Percentiles rank a stretch among this genome's conserved stretches.
phyloP scores from a whole-genome alignment of 2,329 filamentous ascomycete species.

The Alternaria solani region DNA sequence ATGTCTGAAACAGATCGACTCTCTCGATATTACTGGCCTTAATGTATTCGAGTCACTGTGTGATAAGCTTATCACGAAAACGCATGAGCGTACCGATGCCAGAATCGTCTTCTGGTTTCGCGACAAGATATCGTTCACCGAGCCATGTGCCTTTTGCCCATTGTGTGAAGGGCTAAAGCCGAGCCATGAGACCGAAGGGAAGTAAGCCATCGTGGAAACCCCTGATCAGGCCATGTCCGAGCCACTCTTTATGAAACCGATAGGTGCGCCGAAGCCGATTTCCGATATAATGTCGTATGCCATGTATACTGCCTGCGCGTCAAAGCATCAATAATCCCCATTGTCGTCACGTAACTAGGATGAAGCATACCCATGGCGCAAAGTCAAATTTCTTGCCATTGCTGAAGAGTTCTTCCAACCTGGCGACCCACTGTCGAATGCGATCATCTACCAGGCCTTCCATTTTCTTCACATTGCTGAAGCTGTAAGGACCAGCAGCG shows the following conservation, averaged over 20 bases:
- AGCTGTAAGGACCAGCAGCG: slow-evolving; percentile 63
- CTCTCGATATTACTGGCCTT: slow-evolving; percentile 56
- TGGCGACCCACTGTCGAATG: slow-evolving; percentile 60
- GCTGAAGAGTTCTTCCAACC: slow-evolving; percentile 59
- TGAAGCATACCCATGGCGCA: slow-evolving; percentile 55
- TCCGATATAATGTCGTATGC: slow-evolving; percentile 58
- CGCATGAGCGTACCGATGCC: slow-evolving; percentile 66
- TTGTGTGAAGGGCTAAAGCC: slow-evolving; percentile 63
- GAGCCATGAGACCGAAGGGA: slow-evolving; percentile 61
- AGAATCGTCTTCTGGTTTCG: slow-evolving; percentile 61
- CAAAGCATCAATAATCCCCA: background rate
- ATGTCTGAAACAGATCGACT: slow-evolving; percentile 63
- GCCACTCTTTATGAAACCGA: slow-evolving; percentile 64
- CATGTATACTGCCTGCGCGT: slow-evolving; percentile 40
- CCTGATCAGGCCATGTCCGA: slow-evolving; percentile 63
- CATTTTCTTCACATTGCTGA: slow-evolving; percentile 66
- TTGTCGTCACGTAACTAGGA: background rate
- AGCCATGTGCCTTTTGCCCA: slow-evolving; percentile 64
- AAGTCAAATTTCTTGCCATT: slow-evolving; percentile 61
- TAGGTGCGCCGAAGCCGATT: slow-evolving; percentile 63
- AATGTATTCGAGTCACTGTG: slow-evolving; percentile 59
- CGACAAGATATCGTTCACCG: slow-evolving; percentile 60
- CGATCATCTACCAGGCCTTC: slow-evolving; percentile 63
- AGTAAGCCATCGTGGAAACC: slow-evolving; percentile 63
- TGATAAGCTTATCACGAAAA: slow-evolving; percentile 64